Evolutionary conservation across 768 basidiomycete genomes (phyloP).

Genomic region (Tricholoma furcatifolium): DNA sequence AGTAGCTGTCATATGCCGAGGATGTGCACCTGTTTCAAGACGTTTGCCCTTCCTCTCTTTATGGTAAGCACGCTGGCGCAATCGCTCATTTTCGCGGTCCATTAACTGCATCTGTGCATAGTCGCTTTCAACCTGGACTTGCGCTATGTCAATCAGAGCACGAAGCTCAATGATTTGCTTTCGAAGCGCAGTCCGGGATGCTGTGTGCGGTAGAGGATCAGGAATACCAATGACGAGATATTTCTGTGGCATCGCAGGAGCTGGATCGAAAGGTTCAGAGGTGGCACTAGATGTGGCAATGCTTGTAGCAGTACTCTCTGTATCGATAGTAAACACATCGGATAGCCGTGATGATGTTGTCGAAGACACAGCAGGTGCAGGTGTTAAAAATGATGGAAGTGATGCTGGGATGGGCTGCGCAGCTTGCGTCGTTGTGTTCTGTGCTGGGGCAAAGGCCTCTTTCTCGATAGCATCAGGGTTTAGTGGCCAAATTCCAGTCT

Average conservation of each 20-base stretch:
- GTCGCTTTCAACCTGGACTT: conserved; percentile 19
- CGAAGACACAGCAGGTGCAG: background rate
- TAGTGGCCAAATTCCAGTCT: conserved; percentile 23
- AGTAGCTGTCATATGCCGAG: conserved; percentile 21
- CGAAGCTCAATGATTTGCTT: conserved; percentile 13
- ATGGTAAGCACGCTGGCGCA: conserved; percentile 19
- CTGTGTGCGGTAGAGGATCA: too few relatives aligned
- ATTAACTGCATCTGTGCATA: conserved; percentile 24
- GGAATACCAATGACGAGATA: too few relatives aligned
- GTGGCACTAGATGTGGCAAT: too few relatives aligned
- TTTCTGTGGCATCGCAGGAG: too few relatives aligned
- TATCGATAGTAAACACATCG: background rate
- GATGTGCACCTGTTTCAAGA: conserved; percentile 8
- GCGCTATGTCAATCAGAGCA: conserved; percentile 9
- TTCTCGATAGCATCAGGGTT: conserved; percentile 14
- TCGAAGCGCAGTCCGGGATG: conserved; percentile 7
- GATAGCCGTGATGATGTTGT: background rate
- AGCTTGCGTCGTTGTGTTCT: conserved; percentile 17
- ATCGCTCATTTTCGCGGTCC: conserved; percentile 26
- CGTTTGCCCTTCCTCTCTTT: conserved; percentile 16
- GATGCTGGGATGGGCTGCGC: conserved; percentile 21
- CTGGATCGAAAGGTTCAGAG: too few relatives aligned
- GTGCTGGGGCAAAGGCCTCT: conserved; percentile 1
- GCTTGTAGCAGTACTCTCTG: background rate
- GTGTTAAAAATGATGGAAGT: conserved; percentile 7